Conservation (phyloP, 352 stramenopile genomes). For the Nothophytophthora sp. region DNA sequence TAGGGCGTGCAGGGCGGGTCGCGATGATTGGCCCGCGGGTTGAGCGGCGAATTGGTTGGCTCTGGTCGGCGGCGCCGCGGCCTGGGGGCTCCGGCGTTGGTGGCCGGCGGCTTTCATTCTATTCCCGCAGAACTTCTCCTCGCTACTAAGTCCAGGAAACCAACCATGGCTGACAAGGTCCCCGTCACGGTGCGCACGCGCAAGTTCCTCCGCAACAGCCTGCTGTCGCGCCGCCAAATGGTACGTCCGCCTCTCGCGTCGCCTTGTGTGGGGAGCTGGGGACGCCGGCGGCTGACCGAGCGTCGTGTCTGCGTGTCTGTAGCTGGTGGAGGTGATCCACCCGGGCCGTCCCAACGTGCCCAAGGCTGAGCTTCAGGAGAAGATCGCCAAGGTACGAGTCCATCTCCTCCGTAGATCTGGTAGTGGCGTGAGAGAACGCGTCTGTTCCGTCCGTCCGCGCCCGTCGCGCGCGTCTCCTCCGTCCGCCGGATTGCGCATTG, state of each 20-base stretch:
- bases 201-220: slow-evolving; percentile 99
- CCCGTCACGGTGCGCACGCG: slow-evolving; percentile 98
- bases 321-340: slow-evolving; percentile 99
- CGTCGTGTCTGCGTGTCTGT: too few species aligned
- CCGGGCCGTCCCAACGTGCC: slow-evolving; percentile 96
- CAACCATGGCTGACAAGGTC: slow-evolving; percentile 91
- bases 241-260: slow-evolving; percentile 77
- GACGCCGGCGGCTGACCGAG: too few species aligned
- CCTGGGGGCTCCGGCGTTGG: slow-evolving; percentile 2
- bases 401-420: not conserved
- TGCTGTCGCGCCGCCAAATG: slow-evolving; percentile 98
- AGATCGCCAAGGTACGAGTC: slow-evolving; percentile 93
- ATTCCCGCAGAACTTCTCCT: slow-evolving; percentile 72
- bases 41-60: slow-evolving; percentile 75
- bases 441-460: too few species aligned
- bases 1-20: not conserved
- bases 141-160: slow-evolving; percentile 61
- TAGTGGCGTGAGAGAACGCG: not conserved
- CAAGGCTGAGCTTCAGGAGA: slow-evolving; percentile 97
- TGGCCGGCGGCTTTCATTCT: slow-evolving; percentile 30
- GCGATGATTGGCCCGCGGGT: slow-evolving; percentile 44
- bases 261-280: too few species aligned
- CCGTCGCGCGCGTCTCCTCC: too few species aligned
- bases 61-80: slow-evolving; percentile 41
- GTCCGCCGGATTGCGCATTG: too few species aligned